phyloP scores from a whole-genome alignment of 345 rosid genomes.

The Salix exigua region DNA sequence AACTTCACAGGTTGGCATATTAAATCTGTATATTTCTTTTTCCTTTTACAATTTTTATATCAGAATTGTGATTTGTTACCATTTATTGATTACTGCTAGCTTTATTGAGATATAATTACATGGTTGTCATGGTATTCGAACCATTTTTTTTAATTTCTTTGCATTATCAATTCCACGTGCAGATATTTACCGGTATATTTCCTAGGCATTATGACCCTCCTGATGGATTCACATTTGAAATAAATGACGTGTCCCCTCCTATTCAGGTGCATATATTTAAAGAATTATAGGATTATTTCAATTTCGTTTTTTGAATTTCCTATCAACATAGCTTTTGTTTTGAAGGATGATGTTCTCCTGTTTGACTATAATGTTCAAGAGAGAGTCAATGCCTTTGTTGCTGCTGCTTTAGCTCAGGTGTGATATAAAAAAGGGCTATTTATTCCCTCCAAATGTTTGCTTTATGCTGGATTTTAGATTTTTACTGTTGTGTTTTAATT shows the following conservation, averaged over 20 bases:
- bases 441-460: not conserved
- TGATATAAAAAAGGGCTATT: not conserved
- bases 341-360: constrained; percentile 71
- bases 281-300: constrained; percentile 1
- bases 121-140: not conserved
- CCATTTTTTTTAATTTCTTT: not conserved
- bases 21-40: constrained; percentile 7
- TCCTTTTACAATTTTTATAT: constrained; percentile 6
- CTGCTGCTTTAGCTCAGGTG: constrained; percentile 86
- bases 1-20: constrained; percentile 67
- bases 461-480: constrained; percentile 1
- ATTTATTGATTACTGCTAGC: not conserved
- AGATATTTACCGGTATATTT: constrained; percentile 93
- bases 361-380: constrained; percentile 93
- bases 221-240: constrained; percentile 78
- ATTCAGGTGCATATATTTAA: constrained; percentile 57
- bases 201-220: constrained; percentile 94
- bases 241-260: constrained; percentile 83
- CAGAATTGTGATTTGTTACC: not conserved
- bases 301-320: constrained; percentile 11
- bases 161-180: constrained; percentile 16
- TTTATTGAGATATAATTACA: not conserved
- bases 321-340: constrained; percentile 20
- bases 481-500: not conserved
- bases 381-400: constrained; percentile 77